Evolutionary conservation across 805 yeast genomes (phyloP).

Genomic region (Scheffersomyces amazonensis): DNA sequence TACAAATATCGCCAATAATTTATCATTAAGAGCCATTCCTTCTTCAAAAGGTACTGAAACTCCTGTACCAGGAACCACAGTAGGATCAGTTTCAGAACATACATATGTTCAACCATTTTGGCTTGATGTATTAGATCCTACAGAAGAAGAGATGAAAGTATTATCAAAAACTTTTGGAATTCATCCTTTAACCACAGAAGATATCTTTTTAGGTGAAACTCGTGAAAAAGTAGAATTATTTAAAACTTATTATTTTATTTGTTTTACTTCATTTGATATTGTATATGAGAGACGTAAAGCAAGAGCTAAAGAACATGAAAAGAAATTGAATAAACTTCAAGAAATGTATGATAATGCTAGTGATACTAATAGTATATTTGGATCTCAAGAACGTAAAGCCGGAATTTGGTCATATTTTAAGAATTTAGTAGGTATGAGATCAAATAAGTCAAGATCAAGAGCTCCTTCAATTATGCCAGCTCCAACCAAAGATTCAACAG

Average conservation of each 20-base stretch:
- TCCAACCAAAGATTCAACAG: slow-evolving; percentile 15
- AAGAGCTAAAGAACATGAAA: slow-evolving; percentile 45
- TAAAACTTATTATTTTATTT: slow-evolving; percentile 85
- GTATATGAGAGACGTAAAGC: slow-evolving; percentile 67
- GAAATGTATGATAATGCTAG: slow-evolving; percentile 27
- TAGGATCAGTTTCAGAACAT: slow-evolving; percentile 1
- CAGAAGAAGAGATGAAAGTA: slow-evolving; percentile 95
- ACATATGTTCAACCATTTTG: slow-evolving; percentile 44
- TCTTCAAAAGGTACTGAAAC: slow-evolving; percentile 1
- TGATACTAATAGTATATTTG: slow-evolving; percentile 15
- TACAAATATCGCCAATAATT: not conserved
- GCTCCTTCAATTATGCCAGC: slow-evolving; percentile 6
- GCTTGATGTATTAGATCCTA: slow-evolving; percentile 90
- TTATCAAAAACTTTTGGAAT: slow-evolving; percentile 87
- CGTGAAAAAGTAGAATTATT: slow-evolving; percentile 94
- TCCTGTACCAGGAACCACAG: slow-evolving; percentile 1
- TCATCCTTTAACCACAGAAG: slow-evolving; percentile 96
- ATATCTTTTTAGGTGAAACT: slow-evolving; percentile 87
- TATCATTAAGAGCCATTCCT: not conserved
- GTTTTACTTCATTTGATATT: slow-evolving; percentile 66
- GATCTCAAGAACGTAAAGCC: slow-evolving; percentile 13
- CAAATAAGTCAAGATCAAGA: slow-evolving; percentile 1
- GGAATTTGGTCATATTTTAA: slow-evolving; percentile 12
- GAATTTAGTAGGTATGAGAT: slow-evolving; percentile 7
- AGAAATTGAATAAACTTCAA: slow-evolving; percentile 33